Evolutionary conservation across 2,329 filamentous ascomycete genomes (phyloP), one percentile per base, ranked within the genome.

Genomic region (Pestalotiopsis sp.): DNA sequence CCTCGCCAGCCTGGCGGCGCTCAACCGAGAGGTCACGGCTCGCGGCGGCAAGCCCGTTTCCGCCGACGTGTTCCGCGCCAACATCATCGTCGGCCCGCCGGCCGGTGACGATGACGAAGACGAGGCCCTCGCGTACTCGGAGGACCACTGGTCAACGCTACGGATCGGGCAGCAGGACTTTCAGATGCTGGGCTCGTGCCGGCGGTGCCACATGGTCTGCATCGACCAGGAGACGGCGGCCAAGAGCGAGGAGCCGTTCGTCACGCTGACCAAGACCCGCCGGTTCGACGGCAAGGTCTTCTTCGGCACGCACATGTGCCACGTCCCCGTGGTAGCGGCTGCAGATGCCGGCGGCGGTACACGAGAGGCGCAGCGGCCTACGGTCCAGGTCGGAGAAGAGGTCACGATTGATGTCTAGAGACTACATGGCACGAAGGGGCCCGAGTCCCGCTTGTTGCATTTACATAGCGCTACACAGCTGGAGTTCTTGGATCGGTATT

Each of bases 131-230:
- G 78, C 93, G 0, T 98, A 96, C 78, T 86, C 87, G 0, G 95
- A 98, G 80, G 96, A 98, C 73, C 79, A 82, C 5, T 98, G 95
- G 95, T 83, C 82, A 13, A 84, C 80, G 17, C 75, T 97, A 56
- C 84, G 81, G 9, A 92, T 98, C 68, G 92, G 92, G 1, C 73
- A 79, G 2, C 85, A 91, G 69, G 79, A 81, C 11, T 92, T 93
- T 74, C 85, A 92, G 70, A 88, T 97, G 75, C 82, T 98, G 4
- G 95, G 95, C 0, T 88, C 92, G 3, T 99, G 96, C 76, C 88
- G 94, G 70, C 85, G 96, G 69, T 99, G 96, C 74, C 94, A 97
- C 78, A 98, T 99, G 95, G 92, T 99, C 11, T 98, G 95, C 77
- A 89, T 98, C 60, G 91, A 99, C 76, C 96, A 98, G 78, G 84